These are phyloP conservation scores for Scleroderma citrinum DNA, from an alignment of 768 basidiomycete species.

Conservation along the genomic window DNA sequence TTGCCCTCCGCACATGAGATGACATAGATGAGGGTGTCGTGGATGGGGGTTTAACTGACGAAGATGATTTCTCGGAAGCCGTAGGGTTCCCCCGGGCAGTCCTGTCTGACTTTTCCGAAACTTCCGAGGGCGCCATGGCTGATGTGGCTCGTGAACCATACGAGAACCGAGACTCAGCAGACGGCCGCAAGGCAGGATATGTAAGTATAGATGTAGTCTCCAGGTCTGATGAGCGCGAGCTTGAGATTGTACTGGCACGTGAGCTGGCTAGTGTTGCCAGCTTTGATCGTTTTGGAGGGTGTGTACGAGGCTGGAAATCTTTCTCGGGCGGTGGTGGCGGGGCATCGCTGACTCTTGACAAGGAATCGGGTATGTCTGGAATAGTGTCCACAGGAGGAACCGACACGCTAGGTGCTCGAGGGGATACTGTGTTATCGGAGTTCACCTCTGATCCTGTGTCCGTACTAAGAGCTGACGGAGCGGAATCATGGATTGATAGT, in stretches of 20 bases:
- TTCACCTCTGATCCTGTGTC: slow-evolving; percentile 29
- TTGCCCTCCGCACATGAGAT: slow-evolving; percentile 58
- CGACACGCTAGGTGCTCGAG: slow-evolving; percentile 37
- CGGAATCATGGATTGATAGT: slow-evolving; percentile 52
- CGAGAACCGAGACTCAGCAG: slow-evolving; percentile 45
- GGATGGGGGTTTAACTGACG: slow-evolving; percentile 18
- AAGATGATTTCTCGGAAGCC: slow-evolving; percentile 20
- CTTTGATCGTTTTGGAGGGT: slow-evolving; percentile 50
- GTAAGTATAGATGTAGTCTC: slow-evolving; percentile 63
- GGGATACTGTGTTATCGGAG: slow-evolving; percentile 28
- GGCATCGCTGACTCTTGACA: slow-evolving; percentile 39
- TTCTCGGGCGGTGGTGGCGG: slow-evolving; percentile 21
- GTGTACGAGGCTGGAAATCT: slow-evolving; percentile 17
- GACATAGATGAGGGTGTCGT: slow-evolving; percentile 46
- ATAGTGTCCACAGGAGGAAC: slow-evolving; percentile 43
- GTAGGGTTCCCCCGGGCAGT: slow-evolving; percentile 24
- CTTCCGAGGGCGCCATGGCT: slow-evolving; percentile 10
- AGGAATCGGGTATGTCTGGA: slow-evolving; percentile 50
- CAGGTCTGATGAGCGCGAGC: slow-evolving; percentile 50
- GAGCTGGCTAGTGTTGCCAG: slow-evolving; percentile 65
- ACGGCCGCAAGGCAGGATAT: slow-evolving; percentile 66
- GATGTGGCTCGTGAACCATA: slow-evolving; percentile 22
- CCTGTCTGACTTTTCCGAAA: slow-evolving; percentile 13
- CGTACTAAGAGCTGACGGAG: slow-evolving; percentile 48
- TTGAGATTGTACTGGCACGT: slow-evolving; percentile 44